Conservation (phyloP, 768 basidiomycete genomes). For the Infundibulicybe gibba region DNA sequence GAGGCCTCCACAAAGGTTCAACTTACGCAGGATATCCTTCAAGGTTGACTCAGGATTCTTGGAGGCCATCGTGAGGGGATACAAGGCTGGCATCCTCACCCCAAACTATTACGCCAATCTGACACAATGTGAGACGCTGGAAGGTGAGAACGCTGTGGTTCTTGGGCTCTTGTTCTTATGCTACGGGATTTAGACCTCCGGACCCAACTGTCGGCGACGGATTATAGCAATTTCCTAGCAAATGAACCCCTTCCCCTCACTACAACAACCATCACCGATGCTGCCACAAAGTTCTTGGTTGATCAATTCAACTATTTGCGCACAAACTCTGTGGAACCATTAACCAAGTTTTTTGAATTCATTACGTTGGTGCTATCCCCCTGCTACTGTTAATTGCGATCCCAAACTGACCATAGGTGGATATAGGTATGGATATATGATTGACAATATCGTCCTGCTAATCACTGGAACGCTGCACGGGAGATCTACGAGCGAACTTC, state of each 20-base stretch:
- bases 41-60: constrained; percentile 75
- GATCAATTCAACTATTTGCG: constrained; percentile 96
- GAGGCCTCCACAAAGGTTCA: constrained; percentile 5
- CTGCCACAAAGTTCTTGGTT: constrained; percentile 91
- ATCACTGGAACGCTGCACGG: constrained; percentile 98
- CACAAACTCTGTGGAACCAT: constrained; percentile 85
- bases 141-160: constrained; percentile 52
- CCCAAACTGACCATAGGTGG: constrained; percentile 7
- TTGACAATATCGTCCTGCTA: constrained; percentile 96
- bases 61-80: constrained; percentile 84
- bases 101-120: constrained; percentile 90
- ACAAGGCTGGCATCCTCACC: constrained; percentile 88
- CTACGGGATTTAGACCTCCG: constrained; percentile 68
- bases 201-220: constrained; percentile 92
- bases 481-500: constrained; percentile 93
- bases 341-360: constrained; percentile 94
- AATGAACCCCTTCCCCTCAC: constrained; percentile 94
- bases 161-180: neutral
- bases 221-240: constrained; percentile 97
- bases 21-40: constrained; percentile 17
- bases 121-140: constrained; percentile 95
- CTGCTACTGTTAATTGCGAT: neutral
- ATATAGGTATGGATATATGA: constrained; percentile 95
- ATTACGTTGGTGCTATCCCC: constrained; percentile 71
- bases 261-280: constrained; percentile 94